Percentiles rank a stretch among this genome's conserved stretches.
Conservation (phyloP, 1,284 basidiomycete genomes). For the Bondarzewia mesenterica region DNA sequence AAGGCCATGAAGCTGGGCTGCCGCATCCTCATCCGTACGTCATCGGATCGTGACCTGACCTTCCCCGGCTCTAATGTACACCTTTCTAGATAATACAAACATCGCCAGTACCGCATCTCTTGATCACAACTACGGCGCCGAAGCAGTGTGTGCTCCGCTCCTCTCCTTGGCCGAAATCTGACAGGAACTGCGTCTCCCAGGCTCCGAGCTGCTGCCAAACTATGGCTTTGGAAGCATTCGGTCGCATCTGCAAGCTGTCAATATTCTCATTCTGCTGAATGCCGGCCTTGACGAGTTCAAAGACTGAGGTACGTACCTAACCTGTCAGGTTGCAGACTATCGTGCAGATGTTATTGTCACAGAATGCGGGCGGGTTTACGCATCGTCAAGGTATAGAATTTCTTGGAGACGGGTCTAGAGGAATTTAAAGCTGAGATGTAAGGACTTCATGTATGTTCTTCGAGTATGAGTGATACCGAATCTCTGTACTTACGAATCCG, state of each 20-base stretch:
- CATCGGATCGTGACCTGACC: neutral
- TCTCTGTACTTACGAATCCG: too few species aligned
- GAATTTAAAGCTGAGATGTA: neutral
- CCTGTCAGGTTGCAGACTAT: neutral
- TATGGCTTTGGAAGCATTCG: neutral
- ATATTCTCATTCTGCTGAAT: neutral
- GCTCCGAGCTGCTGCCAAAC: neutral
- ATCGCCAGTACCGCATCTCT: neutral
- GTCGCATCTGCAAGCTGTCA: neutral
- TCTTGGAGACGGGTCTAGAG: neutral
- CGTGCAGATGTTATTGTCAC: neutral
- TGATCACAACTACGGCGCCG: neutral
- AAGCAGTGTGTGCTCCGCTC: neutral
- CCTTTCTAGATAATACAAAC: neutral
- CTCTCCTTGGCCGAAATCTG: neutral
- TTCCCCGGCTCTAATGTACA: neutral
- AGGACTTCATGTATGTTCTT: too few species aligned
- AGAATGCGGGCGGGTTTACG: neutral
- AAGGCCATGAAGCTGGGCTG: neutral
- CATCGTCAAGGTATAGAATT: slow-evolving; percentile 1
- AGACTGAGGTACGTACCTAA: neutral
- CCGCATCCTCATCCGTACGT: slow-evolving; percentile 2
- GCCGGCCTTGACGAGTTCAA: neutral
- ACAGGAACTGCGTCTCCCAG: neutral
- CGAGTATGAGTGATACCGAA: too few species aligned